A percentile compares a stretch with the other conserved stretches of the same genome.
Conservation (phyloP, 805 yeast genomes). For the Metschnikowia sp. region DNA sequence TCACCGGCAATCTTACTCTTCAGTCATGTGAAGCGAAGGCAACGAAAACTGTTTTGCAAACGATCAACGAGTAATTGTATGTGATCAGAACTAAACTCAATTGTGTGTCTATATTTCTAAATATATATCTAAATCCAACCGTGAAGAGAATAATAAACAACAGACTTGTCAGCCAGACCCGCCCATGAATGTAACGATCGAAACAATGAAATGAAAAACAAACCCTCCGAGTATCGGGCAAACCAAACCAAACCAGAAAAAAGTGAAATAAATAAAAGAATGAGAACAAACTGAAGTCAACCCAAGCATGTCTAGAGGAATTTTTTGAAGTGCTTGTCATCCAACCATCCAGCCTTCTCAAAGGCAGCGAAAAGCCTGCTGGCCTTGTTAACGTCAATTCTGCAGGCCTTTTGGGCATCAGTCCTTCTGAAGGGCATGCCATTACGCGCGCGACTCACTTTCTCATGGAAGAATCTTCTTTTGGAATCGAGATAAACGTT, state of each 20-base stretch:
- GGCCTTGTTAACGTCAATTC: slow-evolving; percentile 95
- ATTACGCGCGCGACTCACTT: slow-evolving; percentile 67
- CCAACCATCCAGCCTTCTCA: slow-evolving; percentile 89
- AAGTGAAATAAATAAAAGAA: slow-evolving; percentile 5
- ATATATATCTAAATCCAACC: slow-evolving; percentile 5
- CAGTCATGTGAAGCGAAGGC: no score
- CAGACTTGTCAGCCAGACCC: background rate
- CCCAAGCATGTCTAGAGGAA: slow-evolving; percentile 11
- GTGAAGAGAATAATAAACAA: background rate
- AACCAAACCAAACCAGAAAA: slow-evolving; percentile 8
- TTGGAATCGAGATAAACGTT: slow-evolving; percentile 67
- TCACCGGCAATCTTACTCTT: no score
- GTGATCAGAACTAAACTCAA: no score
- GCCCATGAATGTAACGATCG: background rate
- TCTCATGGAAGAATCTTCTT: slow-evolving; percentile 83
- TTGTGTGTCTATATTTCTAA: background rate
- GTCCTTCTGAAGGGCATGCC: slow-evolving; percentile 89
- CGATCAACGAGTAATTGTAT: no score
- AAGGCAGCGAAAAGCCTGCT: slow-evolving; percentile 86
- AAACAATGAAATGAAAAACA: background rate
- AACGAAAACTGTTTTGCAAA: no score
- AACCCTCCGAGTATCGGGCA: background rate
- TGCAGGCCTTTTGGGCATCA: slow-evolving; percentile 96
- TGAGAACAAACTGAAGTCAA: background rate
- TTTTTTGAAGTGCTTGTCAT: slow-evolving; percentile 59